Conservation (phyloP, 768 basidiomycete genomes). For the Lactarius quietus region DNA sequence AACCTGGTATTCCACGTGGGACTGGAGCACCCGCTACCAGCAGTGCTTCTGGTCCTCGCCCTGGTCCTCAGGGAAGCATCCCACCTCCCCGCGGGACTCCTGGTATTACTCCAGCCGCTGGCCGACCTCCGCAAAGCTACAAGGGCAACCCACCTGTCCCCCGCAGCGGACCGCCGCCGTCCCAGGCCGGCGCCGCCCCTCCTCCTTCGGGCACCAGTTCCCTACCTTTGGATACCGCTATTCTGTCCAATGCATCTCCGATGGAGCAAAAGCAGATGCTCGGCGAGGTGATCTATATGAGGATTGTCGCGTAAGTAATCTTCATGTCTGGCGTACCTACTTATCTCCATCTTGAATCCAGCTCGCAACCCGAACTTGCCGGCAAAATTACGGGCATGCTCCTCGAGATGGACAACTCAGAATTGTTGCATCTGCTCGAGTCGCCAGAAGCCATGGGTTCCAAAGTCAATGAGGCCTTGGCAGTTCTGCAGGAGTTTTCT, state of each 20-base stretch:
- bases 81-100: slow-evolving; percentile 45
- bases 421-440: slow-evolving; percentile 87
- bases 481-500: slow-evolving; percentile 83
- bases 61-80: slow-evolving; percentile 46
- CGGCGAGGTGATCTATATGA: slow-evolving; percentile 94
- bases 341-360: slow-evolving; percentile 38
- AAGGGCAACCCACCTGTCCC: slow-evolving; percentile 34
- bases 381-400: slow-evolving; percentile 99
- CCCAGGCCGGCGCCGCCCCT: slow-evolving; percentile 41
- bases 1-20: slow-evolving; percentile 55
- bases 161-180: slow-evolving; percentile 34
- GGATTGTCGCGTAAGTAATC: slow-evolving; percentile 67
- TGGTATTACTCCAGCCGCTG: slow-evolving; percentile 44
- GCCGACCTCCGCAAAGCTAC: slow-evolving; percentile 36
- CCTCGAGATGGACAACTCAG: slow-evolving; percentile 97
- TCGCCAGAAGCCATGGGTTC: slow-evolving; percentile 73
- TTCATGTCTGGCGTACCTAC: slow-evolving; percentile 20
- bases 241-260: slow-evolving; percentile 55
- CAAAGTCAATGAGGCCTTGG: slow-evolving; percentile 91
- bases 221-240: slow-evolving; percentile 57
- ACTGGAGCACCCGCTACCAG: slow-evolving; percentile 50
- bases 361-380: slow-evolving; percentile 82
- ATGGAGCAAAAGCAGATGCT: slow-evolving; percentile 99
- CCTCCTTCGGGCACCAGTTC: slow-evolving; percentile 42
- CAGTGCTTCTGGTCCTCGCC: slow-evolving; percentile 53